These are phyloP conservation scores for Nepenthes gracilis DNA, from an alignment of 148 eudicot genomes.

Conservation along the genomic window DNA sequence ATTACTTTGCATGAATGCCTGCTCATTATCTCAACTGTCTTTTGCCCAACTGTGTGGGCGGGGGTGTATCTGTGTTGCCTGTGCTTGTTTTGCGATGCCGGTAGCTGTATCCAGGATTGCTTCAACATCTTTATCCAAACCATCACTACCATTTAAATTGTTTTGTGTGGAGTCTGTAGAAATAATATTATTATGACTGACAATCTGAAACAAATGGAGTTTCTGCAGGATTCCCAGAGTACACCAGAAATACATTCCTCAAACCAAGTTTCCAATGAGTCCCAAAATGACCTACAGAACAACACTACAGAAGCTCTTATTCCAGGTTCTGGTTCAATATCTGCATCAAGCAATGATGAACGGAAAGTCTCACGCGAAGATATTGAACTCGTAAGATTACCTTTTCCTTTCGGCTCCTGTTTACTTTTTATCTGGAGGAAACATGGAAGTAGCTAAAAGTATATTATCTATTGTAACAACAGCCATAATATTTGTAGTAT, in stretches of 20 bases:
- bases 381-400: conserved; percentile 75
- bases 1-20: too few species aligned
- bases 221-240: conserved; percentile 39
- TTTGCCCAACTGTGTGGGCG: too few species aligned
- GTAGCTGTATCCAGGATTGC: too few species aligned
- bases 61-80: too few species aligned
- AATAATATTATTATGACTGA: too few species aligned
- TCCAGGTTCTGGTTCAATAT: conserved; percentile 69
- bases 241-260: conserved; percentile 43
- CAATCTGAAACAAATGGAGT: too few species aligned
- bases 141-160: too few species aligned
- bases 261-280: conserved; percentile 41
- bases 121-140: too few species aligned
- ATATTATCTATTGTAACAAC: neutral
- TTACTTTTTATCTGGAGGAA: neutral
- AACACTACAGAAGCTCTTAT: conserved; percentile 38
- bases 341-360: conserved; percentile 77
- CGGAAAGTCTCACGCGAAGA: conserved; percentile 94
- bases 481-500: conserved; percentile 2
- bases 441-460: neutral
- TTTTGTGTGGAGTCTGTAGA: too few species aligned
- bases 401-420: neutral
- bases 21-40: too few species aligned
- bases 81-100: too few species aligned
- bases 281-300: conserved; percentile 49